These are phyloP conservation scores for Phytopythium cucurbitacearum DNA, from an alignment of 352 stramenopile species.

Conservation along the genomic window DNA sequence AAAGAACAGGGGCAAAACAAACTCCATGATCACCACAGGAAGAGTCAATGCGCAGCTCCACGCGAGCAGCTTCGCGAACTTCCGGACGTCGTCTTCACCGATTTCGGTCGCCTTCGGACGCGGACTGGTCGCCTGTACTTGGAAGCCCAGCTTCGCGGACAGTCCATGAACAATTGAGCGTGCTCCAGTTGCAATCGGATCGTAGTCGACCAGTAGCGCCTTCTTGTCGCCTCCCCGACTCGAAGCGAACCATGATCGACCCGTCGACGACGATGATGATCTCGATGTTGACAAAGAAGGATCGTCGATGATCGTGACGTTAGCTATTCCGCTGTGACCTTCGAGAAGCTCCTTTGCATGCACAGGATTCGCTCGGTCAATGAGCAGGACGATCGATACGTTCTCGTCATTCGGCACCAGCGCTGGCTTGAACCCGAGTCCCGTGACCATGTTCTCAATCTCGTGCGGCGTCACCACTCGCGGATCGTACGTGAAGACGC, in stretches of 20 bases:
- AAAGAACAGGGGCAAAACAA: constrained; percentile 37
- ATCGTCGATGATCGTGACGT: constrained; percentile 17
- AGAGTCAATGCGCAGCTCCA: constrained; percentile 56
- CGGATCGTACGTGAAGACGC: constrained; percentile 46
- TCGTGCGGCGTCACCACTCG: constrained; percentile 38
- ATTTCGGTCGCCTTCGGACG: constrained; percentile 34
- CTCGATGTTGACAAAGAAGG: not conserved
- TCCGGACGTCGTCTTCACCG: constrained; percentile 29
- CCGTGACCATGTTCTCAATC: constrained; percentile 58
- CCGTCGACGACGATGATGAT: constrained; percentile 4
- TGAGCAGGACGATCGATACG: constrained; percentile 48
- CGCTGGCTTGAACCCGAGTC: constrained; percentile 67
- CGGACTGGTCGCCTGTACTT: constrained; percentile 47
- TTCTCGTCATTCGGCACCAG: constrained; percentile 45
- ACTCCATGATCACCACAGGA: constrained; percentile 54
- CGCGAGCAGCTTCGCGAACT: constrained; percentile 39
- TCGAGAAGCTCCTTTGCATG: constrained; percentile 20
- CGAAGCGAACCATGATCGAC: constrained; percentile 4
- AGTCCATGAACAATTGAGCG: constrained; percentile 34
- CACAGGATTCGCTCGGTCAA: constrained; percentile 20
- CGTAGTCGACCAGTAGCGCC: constrained; percentile 37
- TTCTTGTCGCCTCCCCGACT: constrained; percentile 1
- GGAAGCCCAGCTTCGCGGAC: constrained; percentile 31
- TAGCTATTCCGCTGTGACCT: constrained; percentile 31
- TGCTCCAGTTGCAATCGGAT: constrained; percentile 33